phyloP scores from a whole-genome alignment of 371 early-diverging fungal genomes.

The Massospora cicadina region DNA sequence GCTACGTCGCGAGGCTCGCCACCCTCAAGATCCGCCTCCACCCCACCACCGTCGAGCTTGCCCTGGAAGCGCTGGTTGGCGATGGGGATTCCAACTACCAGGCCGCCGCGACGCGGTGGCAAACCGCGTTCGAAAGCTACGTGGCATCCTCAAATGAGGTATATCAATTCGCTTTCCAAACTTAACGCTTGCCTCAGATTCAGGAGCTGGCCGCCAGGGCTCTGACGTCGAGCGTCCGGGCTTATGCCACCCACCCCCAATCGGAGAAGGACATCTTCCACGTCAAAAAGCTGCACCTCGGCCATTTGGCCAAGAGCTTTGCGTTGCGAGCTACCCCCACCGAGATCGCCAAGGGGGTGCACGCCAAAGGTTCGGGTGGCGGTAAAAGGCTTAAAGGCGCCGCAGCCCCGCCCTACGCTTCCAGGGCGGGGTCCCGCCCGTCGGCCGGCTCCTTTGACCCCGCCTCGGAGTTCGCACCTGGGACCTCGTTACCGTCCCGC shows the following conservation, averaged over 20 bases:
- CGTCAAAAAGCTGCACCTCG: constrained; percentile 78
- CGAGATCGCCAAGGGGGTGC: background rate
- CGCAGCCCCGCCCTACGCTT: background rate
- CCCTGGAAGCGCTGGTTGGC: constrained; percentile 15
- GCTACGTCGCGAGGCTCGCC: constrained; percentile 56
- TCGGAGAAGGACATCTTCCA: constrained; percentile 73
- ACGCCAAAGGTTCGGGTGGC: background rate
- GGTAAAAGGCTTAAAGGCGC: too few relatives aligned
- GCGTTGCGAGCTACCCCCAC: constrained; percentile 69
- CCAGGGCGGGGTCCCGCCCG: background rate
- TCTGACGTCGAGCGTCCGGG: constrained; percentile 71
- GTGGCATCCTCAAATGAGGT: constrained; percentile 29
- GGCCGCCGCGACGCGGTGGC: constrained; percentile 36
- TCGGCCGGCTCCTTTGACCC: background rate
- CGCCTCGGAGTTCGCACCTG: constrained; percentile 3
- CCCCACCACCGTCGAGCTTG: constrained; percentile 20
- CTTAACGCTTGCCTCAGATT: constrained; percentile 22
- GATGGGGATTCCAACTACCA: constrained; percentile 28
- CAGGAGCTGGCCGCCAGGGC: constrained; percentile 50
- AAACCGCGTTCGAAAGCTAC: constrained; percentile 43
- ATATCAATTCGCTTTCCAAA: constrained; percentile 13
- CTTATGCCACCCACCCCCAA: constrained; percentile 76
- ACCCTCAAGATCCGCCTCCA: constrained; percentile 39
- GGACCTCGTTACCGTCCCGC: too few relatives aligned
- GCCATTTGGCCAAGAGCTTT: constrained; percentile 93